Evolutionary conservation across 2,329 filamentous ascomycete species (phyloP).

Genomic region (Ophiostoma ulmi): DNA sequence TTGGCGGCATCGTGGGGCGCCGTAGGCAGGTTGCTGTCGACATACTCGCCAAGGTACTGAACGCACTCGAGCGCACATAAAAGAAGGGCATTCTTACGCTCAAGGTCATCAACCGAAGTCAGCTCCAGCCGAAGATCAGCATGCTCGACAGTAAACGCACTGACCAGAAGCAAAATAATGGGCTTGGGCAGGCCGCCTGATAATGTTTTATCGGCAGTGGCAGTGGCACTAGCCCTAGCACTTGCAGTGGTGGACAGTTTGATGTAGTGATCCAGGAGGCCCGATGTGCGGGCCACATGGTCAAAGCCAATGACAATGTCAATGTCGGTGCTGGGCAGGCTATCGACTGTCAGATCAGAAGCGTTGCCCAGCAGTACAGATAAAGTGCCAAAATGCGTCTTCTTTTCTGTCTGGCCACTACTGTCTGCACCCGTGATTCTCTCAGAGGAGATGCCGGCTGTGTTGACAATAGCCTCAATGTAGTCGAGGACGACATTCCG

Average conservation of each 20-base stretch:
- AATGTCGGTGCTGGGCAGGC: conserved; percentile 35
- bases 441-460: conserved; percentile 35
- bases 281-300: conserved; percentile 43
- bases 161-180: conserved; percentile 47
- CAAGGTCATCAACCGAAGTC: conserved; percentile 38
- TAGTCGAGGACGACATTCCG: conserved; percentile 48
- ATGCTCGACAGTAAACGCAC: conserved; percentile 52
- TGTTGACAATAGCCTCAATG: conserved; percentile 46
- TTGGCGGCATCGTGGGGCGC: conserved; percentile 46
- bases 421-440: conserved; percentile 30
- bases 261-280: conserved; percentile 31
- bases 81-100: conserved; percentile 42
- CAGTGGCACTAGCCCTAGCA: no score
- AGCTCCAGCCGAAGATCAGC: conserved; percentile 43
- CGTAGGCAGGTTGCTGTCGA: conserved; percentile 31
- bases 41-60: conserved; percentile 36
- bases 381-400: conserved; percentile 25
- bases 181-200: conserved; percentile 31
- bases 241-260: neutral
- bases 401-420: neutral
- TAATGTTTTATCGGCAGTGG: neutral
- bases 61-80: conserved; percentile 40
- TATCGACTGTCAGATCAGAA: conserved; percentile 33
- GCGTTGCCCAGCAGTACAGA: conserved; percentile 43
- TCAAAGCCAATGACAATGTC: conserved; percentile 54